Conservation (phyloP, 2,329 filamentous ascomycete genomes). For the Periglandula ipomoeae region DNA sequence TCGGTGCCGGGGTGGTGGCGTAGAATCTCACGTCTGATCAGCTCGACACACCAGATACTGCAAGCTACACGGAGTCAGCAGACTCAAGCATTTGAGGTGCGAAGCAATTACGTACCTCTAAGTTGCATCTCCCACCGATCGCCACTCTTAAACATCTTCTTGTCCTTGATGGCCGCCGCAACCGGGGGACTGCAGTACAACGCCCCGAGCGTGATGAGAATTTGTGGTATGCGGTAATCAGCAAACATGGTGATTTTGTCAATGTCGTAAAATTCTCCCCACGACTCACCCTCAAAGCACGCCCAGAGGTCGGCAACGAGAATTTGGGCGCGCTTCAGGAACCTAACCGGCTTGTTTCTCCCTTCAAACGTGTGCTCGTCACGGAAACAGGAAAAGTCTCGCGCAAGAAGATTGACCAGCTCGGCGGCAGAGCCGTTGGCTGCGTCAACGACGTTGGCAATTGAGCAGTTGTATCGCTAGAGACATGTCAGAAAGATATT, state of each 20-base stretch:
- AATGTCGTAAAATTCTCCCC: slow-evolving; percentile 80
- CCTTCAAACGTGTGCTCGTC: slow-evolving; percentile 72
- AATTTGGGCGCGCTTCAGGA: slow-evolving; percentile 94
- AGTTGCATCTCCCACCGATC: slow-evolving; percentile 78
- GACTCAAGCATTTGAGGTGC: slow-evolving; percentile 11
- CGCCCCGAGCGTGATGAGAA: slow-evolving; percentile 74
- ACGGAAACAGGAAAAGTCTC: slow-evolving; percentile 75
- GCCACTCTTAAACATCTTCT: slow-evolving; percentile 59
- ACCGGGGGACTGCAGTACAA: slow-evolving; percentile 77
- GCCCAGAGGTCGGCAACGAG: slow-evolving; percentile 95
- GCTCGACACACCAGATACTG: slow-evolving; percentile 92
- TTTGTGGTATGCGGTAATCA: slow-evolving; percentile 94
- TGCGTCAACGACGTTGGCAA: slow-evolving; percentile 62
- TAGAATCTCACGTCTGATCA: slow-evolving; percentile 74
- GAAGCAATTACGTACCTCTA: slow-evolving; percentile 47
- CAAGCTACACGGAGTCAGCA: slow-evolving; percentile 45
- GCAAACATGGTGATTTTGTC: slow-evolving; percentile 98
- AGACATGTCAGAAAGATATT: neutral
- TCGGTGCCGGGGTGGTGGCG: slow-evolving; percentile 60
- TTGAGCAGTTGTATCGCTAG: slow-evolving; percentile 67
- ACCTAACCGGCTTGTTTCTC: slow-evolving; percentile 58
- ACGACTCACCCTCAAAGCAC: slow-evolving; percentile 74
- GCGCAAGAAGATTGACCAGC: slow-evolving; percentile 77
- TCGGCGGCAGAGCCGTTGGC: slow-evolving; percentile 72
- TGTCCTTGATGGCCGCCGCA: slow-evolving; percentile 57